Evolutionary conservation across 352 stramenopile genomes (phyloP).

Genomic region (Phytophthora sansomeana): DNA sequence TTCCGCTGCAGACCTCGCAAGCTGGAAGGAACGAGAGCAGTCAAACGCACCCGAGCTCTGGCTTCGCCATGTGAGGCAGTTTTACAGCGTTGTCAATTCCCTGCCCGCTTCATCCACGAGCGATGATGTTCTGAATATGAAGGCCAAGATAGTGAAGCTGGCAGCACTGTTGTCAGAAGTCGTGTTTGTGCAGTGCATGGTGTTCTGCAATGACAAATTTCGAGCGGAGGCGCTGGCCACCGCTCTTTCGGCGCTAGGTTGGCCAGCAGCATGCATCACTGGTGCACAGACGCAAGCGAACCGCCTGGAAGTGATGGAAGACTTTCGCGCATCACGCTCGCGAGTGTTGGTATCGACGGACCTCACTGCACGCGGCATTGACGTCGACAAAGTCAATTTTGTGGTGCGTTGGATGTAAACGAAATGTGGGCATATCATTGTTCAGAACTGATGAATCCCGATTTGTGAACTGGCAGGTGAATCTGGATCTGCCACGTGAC

Average conservation of each 20-base stretch:
- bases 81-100: constrained; percentile 60
- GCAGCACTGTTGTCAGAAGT: constrained; percentile 67
- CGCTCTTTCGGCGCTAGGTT: constrained; percentile 58
- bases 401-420: constrained; percentile 40
- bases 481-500: constrained; percentile 76
- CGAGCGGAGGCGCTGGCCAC: constrained; percentile 68
- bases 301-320: constrained; percentile 68
- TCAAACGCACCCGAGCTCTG: constrained; percentile 65
- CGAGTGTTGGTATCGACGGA: constrained; percentile 84
- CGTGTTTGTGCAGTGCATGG: constrained; percentile 81
- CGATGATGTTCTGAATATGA: constrained; percentile 47
- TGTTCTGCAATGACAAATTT: constrained; percentile 90
- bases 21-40: constrained; percentile 63
- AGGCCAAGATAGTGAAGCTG: constrained; percentile 64
- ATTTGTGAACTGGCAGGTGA: constrained; percentile 47
- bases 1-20: constrained; percentile 44
- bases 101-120: background rate
- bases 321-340: constrained; percentile 55
- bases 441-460: background rate
- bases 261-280: constrained; percentile 72
- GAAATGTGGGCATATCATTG: background rate
- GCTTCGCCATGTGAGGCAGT: constrained; percentile 75
- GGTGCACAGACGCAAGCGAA: constrained; percentile 68
- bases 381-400: constrained; percentile 83
- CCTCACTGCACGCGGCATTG: constrained; percentile 78